These are phyloP conservation scores for Citrullus colocynthis DNA, from an alignment of 306 rosid species.

Conservation along the genomic window DNA sequence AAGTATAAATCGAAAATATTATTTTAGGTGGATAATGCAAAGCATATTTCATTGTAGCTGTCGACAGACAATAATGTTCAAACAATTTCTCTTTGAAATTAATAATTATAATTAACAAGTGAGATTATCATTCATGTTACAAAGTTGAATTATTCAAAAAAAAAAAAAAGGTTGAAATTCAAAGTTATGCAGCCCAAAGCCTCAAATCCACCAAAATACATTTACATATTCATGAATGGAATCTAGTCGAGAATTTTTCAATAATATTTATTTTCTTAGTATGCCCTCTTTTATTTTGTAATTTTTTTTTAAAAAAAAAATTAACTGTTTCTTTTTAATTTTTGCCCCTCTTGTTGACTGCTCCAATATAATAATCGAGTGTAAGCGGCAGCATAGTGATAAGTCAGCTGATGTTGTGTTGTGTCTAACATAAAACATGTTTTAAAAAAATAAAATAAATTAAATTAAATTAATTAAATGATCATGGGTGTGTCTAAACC, in stretches of 20 bases:
- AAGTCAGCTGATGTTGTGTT: no score
- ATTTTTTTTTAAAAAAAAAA: neutral
- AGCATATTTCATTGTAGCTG: neutral
- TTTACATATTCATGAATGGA: neutral
- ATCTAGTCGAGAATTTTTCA: neutral
- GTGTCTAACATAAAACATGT: no score
- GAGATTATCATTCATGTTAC: neutral
- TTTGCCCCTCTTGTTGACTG: neutral
- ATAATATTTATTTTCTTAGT: neutral
- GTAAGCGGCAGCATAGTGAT: no score
- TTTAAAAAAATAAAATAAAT: no score
- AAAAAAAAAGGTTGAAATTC: neutral
- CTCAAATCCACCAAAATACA: neutral
- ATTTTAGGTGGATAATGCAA: neutral
- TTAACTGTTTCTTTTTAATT: neutral
- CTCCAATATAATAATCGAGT: neutral
- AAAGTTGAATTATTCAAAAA: neutral
- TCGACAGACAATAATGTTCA: neutral
- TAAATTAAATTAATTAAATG: no score
- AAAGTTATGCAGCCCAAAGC: neutral
- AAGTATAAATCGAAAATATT: neutral
- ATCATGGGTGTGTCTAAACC: no score
- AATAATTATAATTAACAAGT: neutral
- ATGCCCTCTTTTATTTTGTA: neutral
- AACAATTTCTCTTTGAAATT: neutral